phyloP scores from a whole-genome alignment of 345 rosid species.

The Durio zibethinus region DNA sequence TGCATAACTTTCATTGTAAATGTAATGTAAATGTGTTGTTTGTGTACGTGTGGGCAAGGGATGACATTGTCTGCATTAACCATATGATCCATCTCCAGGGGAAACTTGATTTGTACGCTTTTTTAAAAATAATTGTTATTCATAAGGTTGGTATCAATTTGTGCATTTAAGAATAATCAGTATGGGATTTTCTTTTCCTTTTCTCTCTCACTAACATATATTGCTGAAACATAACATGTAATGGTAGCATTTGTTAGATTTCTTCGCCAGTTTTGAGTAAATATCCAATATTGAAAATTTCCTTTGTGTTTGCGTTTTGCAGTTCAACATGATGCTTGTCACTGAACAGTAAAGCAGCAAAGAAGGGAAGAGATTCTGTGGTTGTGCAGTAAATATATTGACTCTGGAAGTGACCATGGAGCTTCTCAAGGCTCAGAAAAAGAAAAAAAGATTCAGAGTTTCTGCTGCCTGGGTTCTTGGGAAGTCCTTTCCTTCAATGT shows the following conservation, averaged over 20 bases:
- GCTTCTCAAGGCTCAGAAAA: not conserved
- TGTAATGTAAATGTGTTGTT: not conserved
- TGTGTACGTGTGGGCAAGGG: too few relatives aligned
- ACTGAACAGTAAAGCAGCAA: not conserved
- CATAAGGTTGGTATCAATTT: not conserved
- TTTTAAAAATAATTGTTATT: not conserved
- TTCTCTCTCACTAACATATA: not conserved
- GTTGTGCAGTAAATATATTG: not conserved
- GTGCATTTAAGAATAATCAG: too few relatives aligned
- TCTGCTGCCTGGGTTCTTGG: not conserved
- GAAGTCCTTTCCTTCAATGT: not conserved
- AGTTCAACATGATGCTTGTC: not conserved
- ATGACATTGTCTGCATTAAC: not conserved
- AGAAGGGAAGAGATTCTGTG: not conserved
- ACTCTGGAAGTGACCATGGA: not conserved
- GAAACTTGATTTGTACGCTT: not conserved
- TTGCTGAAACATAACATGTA: not conserved
- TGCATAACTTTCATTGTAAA: not conserved
- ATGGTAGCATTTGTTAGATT: not conserved
- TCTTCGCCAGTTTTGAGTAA: not conserved
- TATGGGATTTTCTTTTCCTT: not conserved
- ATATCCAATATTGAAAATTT: not conserved
- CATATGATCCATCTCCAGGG: not conserved
- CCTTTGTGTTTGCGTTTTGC: not conserved
- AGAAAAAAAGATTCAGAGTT: too few relatives aligned